A percentile compares a stretch with the other conserved stretches of the same genome.
Conservation (phyloP, 495 filamentous ascomycete species). For the Hapsidospora chrysogenum region DNA sequence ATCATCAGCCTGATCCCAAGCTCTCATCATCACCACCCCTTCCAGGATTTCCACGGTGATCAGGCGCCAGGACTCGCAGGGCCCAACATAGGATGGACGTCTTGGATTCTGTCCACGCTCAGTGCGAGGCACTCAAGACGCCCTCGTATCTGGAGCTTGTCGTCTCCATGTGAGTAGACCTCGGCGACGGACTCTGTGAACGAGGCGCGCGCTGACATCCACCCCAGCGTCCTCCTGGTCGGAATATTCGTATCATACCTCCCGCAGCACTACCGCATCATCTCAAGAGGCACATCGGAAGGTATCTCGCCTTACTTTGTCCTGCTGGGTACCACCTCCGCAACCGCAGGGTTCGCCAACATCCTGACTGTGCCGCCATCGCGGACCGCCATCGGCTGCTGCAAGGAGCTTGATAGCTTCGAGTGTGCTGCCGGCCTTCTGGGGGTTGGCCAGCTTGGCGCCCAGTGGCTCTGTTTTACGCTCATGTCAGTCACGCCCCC, state of each 20-base stretch:
- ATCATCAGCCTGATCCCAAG: no score
- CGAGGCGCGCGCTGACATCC: not conserved
- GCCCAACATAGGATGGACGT: constrained; percentile 23
- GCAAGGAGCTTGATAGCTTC: constrained; percentile 58
- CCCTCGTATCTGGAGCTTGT: constrained; percentile 42
- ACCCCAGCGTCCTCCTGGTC: constrained; percentile 60
- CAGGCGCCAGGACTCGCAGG: no score
- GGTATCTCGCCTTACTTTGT: constrained; percentile 91
- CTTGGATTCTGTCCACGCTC: constrained; percentile 7
- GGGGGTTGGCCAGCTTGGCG: constrained; percentile 75
- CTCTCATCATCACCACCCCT: no score
- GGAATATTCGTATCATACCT: constrained; percentile 90
- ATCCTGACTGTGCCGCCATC: constrained; percentile 71
- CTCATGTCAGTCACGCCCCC: constrained; percentile 58
- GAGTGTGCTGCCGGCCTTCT: constrained; percentile 73
- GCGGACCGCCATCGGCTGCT: constrained; percentile 66
- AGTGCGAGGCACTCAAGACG: constrained; percentile 32
- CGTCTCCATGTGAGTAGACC: constrained; percentile 37
- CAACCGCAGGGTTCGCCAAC: constrained; percentile 76
- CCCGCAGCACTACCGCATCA: constrained; percentile 87
- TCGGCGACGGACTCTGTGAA: not conserved
- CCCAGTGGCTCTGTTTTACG: constrained; percentile 83
- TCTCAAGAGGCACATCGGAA: constrained; percentile 71
- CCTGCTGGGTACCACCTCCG: constrained; percentile 76
- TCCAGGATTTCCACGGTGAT: no score